phyloP scores from a whole-genome alignment of 75 land plant species.

The Cryptomeria japonica region DNA sequence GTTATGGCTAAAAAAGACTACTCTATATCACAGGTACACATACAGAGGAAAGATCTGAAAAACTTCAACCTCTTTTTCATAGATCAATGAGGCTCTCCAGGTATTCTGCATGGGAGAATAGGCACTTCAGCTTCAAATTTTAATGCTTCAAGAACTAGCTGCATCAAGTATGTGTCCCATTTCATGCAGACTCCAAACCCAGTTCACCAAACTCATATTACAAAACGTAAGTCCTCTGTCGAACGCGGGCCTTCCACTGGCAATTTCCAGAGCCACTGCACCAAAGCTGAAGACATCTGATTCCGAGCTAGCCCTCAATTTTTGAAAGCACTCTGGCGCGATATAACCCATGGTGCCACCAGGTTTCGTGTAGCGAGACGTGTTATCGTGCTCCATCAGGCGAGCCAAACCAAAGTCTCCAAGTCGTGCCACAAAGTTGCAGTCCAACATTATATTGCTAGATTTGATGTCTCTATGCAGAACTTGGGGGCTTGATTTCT shows the following conservation, averaged over 20 bases:
- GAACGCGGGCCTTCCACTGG: constrained; percentile 36
- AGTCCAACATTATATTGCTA: constrained; percentile 55
- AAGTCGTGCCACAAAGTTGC: neutral
- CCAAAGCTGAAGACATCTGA: constrained; percentile 69
- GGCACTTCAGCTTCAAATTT: too few species aligned
- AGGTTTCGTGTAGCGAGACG: constrained; percentile 38
- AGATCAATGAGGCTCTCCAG: too few species aligned
- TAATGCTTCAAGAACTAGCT: too few species aligned
- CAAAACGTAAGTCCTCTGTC: neutral
- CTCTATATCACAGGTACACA: too few species aligned
- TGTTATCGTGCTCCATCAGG: constrained; percentile 36
- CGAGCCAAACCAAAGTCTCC: constrained; percentile 77
- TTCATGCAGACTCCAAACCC: too few species aligned
- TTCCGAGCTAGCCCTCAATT: constrained; percentile 46
- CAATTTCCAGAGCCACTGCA: constrained; percentile 54
- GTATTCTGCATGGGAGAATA: too few species aligned
- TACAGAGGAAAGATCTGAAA: too few species aligned
- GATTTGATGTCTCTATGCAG: constrained; percentile 61
- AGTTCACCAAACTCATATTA: constrained; percentile 20
- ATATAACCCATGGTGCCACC: constrained; percentile 66
- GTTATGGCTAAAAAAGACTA: too few species aligned
- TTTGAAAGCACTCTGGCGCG: constrained; percentile 70
- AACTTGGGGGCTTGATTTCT: neutral
- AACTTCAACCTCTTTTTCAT: too few species aligned
- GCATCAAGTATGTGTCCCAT: too few species aligned